A percentile compares a stretch with the other conserved stretches of the same genome.
Evolutionary conservation across 73 alveolate genomes (phyloP).

Genomic region (Paramecium sexaurelia): DNA sequence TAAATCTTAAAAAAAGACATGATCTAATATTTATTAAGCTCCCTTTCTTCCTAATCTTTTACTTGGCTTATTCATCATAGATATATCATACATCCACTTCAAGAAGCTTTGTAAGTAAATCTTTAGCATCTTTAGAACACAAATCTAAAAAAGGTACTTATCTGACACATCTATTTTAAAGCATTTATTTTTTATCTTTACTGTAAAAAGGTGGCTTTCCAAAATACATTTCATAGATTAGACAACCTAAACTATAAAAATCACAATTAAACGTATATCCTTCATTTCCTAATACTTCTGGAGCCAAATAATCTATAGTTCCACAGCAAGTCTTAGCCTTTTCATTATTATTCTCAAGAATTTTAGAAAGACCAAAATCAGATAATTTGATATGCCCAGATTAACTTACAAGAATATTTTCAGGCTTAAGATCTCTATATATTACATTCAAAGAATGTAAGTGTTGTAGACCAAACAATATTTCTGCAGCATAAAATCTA

Average conservation of each 20-base stretch:
- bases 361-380: conserved; percentile 77
- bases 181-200: neutral
- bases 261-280: conserved; percentile 60
- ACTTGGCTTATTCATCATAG: neutral
- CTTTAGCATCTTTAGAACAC: neutral
- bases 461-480: conserved; percentile 74
- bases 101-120: neutral
- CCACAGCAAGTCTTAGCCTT: conserved; percentile 31
- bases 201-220: conserved; percentile 22
- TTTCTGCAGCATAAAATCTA: conserved; percentile 73
- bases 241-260: conserved; percentile 38
- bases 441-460: conserved; percentile 66
- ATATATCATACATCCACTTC: neutral
- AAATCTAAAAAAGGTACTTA: neutral
- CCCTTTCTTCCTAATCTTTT: neutral
- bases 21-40: neutral
- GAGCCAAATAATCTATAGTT: conserved; percentile 68
- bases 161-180: neutral
- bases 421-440: conserved; percentile 85
- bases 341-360: conserved; percentile 2
- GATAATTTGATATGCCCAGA: conserved; percentile 71
- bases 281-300: conserved; percentile 9
- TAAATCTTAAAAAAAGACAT: neutral
- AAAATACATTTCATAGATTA: conserved; percentile 49
- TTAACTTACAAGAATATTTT: conserved; percentile 74